Base-by-base conservation (phyloP, 2,329 filamentous ascomycete genomes). In the Fusarium pseudoanthophilum region DNA sequence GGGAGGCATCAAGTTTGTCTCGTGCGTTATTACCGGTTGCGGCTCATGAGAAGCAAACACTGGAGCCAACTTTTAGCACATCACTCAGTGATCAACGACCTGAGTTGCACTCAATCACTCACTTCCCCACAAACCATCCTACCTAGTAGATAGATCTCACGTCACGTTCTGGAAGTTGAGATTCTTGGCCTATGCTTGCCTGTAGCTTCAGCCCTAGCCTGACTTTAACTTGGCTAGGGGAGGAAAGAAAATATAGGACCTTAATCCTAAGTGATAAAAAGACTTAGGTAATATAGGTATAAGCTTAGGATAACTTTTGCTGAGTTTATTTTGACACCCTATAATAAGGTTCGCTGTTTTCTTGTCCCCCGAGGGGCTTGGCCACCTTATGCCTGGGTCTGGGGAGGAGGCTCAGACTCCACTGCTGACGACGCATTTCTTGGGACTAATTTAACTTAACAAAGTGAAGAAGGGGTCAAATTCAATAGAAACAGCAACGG, bases 381-480 rank as follows among this genome's bases (percentile, higher is more conserved):
- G 28, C 28, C 26, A 26, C 26, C 26, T 26, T 28, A 28, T 28
- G 28, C 26, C 15, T 28, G 20, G 26, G 24, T 8, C 45, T 48
- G 20, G 26, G 45, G 39, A 40, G 39, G 55, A 42, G 39, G 55
- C 40, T 58, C n/a, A 51, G 48, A 52, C 62, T 74, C 71, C 71
- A 74, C 71, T 59, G 71, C 71, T 74, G 71, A 73, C 71, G 71
- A 73, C 71, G 67, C 64, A 66, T 68, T 60, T 53, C 59, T 64
- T 62, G 66, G 66, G 62, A 36, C 42, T 46, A 73, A 73, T 73
- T 67, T 73, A 71, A 45, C 30, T 51, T 32, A 11, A 53, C 18
- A 39, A 63, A 21, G n/a, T 48, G 16, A 36, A 63, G 55, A 21
- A 43, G 42, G n/a, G 43, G 34, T 9, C 34, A 36, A 16, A 36